phyloP scores from a whole-genome alignment of 805 yeast genomes.

The Ogataea trehalophila region DNA sequence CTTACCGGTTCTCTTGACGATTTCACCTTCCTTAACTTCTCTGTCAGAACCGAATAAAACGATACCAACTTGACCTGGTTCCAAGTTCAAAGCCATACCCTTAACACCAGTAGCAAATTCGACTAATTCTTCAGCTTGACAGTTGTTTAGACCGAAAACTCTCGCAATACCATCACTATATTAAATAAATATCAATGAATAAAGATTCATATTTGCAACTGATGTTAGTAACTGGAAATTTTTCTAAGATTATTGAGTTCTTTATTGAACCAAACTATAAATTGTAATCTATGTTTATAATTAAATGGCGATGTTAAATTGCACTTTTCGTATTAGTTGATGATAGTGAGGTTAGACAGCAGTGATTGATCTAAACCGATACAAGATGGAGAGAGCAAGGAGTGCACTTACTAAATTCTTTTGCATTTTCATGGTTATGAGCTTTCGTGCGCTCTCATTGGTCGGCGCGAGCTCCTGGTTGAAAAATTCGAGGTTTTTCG shows the following conservation, averaged over 20 bases:
- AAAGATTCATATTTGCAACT: not conserved
- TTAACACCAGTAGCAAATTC: constrained; percentile 99
- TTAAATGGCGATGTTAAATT: too few relatives aligned
- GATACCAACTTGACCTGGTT: constrained; percentile 99
- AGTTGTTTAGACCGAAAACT: constrained; percentile 98
- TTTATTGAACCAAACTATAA: too few relatives aligned
- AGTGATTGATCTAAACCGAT: too few relatives aligned
- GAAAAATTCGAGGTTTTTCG: not conserved
- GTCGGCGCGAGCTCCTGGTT: constrained; percentile 9
- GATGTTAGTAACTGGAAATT: constrained; percentile 31
- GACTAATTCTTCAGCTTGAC: constrained; percentile 99
- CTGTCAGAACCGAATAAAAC: constrained; percentile 99
- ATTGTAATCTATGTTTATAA: too few relatives aligned
- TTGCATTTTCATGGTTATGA: constrained; percentile 19
- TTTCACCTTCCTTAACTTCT: constrained; percentile 97
- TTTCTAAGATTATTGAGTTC: too few relatives aligned
- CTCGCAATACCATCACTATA: constrained; percentile 99
- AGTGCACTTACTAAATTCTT: constrained; percentile 2
- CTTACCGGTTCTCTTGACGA: constrained; percentile 99
- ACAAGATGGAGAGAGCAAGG: not conserved
- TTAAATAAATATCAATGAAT: constrained; percentile 3
- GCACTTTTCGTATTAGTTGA: too few relatives aligned
- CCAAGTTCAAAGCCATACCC: constrained; percentile 99
- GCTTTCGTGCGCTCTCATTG: constrained; percentile 24
- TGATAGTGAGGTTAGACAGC: too few relatives aligned